Conservation (phyloP, 352 stramenopile species). For the Phytophthora chlamydospora region DNA sequence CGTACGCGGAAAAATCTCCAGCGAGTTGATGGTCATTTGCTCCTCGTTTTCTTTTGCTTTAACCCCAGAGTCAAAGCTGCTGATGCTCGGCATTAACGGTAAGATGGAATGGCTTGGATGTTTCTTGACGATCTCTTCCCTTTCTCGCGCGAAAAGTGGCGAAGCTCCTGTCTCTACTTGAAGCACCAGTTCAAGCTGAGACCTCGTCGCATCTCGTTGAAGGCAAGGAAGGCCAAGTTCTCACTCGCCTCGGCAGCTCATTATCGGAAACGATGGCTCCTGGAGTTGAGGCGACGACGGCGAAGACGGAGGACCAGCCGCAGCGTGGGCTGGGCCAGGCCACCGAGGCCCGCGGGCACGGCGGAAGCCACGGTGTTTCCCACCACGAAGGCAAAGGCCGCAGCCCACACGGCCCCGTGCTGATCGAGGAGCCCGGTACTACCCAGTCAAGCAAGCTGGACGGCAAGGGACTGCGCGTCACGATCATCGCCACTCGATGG, state of each 20-base stretch:
- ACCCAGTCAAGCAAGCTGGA: constrained; percentile 34
- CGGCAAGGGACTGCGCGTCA: constrained; percentile 47
- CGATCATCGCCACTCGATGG: constrained; percentile 70
- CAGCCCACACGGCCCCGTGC: constrained; percentile 31
- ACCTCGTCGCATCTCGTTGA: constrained; percentile 4
- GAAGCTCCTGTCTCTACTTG: constrained; percentile 1
- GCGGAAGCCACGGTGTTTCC: constrained; percentile 1
- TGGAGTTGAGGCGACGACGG: constrained; percentile 16
- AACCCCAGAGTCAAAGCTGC: no score
- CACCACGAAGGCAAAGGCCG: constrained; percentile 26
- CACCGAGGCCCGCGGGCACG: constrained; percentile 2
- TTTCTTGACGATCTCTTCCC: not conserved
- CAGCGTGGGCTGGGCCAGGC: constrained; percentile 6
- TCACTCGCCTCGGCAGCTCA: not conserved
- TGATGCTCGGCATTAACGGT: constrained; percentile 1
- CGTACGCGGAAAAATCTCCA: no score
- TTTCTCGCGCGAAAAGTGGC: constrained; percentile 7
- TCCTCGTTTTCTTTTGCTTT: no score
- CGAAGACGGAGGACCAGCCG: constrained; percentile 22
- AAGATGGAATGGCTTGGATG: constrained; percentile 4
- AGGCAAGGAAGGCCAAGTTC: not conserved
- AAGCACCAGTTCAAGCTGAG: constrained; percentile 3
- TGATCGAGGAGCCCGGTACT: constrained; percentile 43
- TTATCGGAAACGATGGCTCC: constrained; percentile 23
- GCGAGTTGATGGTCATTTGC: not conserved